Percentiles rank a stretch among this genome's conserved stretches.
Evolutionary conservation across 108 stramenopile genomes (phyloP).

Genomic region (Nitzschia inconspicua): DNA sequence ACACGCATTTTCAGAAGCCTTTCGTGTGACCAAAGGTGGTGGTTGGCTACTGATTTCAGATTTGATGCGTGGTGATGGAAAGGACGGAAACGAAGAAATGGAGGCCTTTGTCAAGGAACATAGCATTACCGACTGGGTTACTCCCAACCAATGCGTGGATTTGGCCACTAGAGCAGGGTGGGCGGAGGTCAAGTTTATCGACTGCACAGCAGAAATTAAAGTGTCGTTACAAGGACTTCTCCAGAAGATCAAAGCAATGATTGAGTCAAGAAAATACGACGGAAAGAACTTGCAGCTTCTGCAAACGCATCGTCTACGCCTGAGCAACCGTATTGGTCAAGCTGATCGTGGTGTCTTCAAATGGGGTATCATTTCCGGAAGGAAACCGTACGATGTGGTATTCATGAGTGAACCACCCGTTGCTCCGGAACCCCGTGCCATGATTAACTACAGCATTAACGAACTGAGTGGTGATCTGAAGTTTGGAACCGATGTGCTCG

Average conservation of each 20-base stretch:
- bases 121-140: constrained; percentile 52
- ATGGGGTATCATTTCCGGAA: constrained; percentile 54
- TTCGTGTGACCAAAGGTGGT: constrained; percentile 50
- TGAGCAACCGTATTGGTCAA: constrained; percentile 44
- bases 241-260: constrained; percentile 44
- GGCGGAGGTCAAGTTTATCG: constrained; percentile 47
- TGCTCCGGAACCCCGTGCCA: constrained; percentile 17
- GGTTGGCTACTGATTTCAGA: constrained; percentile 59
- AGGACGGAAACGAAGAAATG: constrained; percentile 37
- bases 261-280: constrained; percentile 28
- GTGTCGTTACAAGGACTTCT: constrained; percentile 48
- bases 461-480: constrained; percentile 22
- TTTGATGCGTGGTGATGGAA: constrained; percentile 47
- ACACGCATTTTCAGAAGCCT: constrained; percentile 43
- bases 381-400: constrained; percentile 45
- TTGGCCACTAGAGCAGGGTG: constrained; percentile 35
- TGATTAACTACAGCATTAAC: constrained; percentile 27
- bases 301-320: constrained; percentile 34
- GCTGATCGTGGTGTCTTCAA: constrained; percentile 56
- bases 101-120: constrained; percentile 38
- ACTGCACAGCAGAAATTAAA: constrained; percentile 45
- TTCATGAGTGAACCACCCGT: constrained; percentile 38
- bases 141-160: constrained; percentile 38
- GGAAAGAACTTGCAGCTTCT: constrained; percentile 26
- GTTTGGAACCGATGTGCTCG: constrained; percentile 37